Evolutionary conservation across 192 early-diverging fungal genomes (phyloP).

Genomic region (Coemansia sp.): DNA sequence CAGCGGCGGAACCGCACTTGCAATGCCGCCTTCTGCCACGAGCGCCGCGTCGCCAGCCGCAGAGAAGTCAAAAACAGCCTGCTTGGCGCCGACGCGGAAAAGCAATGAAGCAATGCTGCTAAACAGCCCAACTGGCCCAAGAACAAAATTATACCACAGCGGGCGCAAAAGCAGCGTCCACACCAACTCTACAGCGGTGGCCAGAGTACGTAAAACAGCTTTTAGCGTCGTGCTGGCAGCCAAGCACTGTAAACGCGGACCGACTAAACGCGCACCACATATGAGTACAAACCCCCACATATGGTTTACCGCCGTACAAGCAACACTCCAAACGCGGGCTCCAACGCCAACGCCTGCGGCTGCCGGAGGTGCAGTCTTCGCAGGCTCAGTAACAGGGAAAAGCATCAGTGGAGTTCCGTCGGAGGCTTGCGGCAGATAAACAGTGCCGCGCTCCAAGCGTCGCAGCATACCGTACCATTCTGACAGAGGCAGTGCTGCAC

Average conservation of each 20-base stretch:
- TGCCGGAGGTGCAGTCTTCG: neutral
- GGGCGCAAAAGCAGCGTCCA: conserved; percentile 9
- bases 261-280: neutral
- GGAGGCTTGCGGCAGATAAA: conserved; percentile 38
- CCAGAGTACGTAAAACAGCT: neutral
- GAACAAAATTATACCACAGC: neutral
- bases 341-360: neutral
- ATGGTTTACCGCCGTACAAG: neutral
- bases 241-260: neutral
- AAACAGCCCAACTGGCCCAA: neutral
- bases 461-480: conserved; percentile 54
- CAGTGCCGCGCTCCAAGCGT: conserved; percentile 21
- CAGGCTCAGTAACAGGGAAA: neutral
- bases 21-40: conserved; percentile 9
- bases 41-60: neutral
- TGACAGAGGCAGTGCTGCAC: conserved; percentile 12
- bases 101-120: neutral
- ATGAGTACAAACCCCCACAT: conserved; percentile 4
- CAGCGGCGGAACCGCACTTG: conserved; percentile 23
- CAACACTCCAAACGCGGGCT: neutral
- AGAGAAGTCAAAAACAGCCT: neutral
- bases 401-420: conserved; percentile 48
- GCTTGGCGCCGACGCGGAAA: neutral
- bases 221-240: neutral
- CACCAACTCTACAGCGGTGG: neutral